Conservation (phyloP, 352 stramenopile genomes). For the Pythium folliculosum region DNA sequence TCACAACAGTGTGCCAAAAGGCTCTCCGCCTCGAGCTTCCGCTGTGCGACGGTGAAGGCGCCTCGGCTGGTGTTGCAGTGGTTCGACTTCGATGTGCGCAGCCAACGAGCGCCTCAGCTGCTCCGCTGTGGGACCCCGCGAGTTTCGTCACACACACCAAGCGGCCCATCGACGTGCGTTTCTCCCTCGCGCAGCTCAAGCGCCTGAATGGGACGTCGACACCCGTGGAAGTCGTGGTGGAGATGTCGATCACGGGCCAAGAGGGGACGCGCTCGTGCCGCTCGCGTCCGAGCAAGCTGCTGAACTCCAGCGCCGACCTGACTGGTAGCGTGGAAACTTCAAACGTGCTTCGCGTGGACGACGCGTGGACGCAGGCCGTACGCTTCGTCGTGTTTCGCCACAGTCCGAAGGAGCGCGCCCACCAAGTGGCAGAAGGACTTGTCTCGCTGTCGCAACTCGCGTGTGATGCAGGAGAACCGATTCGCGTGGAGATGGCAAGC, state of each 20-base stretch:
- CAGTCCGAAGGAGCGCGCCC: slow-evolving; percentile 10
- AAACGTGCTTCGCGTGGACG: slow-evolving; percentile 6
- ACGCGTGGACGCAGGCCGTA: slow-evolving; percentile 19
- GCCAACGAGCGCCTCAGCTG: too few species aligned
- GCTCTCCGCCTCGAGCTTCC: not conserved
- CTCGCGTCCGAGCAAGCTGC: slow-evolving; percentile 12
- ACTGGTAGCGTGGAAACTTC: not conserved
- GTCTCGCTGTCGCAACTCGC: not conserved
- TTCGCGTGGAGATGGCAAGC: slow-evolving; percentile 5
- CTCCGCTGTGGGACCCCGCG: not conserved
- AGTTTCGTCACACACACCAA: not conserved
- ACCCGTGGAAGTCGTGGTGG: slow-evolving; percentile 4
- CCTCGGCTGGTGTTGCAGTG: not conserved
- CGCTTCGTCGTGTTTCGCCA: slow-evolving; percentile 19
- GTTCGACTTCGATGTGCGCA: slow-evolving; percentile 3
- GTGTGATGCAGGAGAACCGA: not conserved
- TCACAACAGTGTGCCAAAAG: not conserved
- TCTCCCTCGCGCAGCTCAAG: slow-evolving; percentile 12
- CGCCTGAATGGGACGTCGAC: not conserved
- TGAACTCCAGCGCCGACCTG: not conserved
- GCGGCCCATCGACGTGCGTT: not conserved
- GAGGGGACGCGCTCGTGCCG: slow-evolving; percentile 2
- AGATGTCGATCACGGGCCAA: slow-evolving; percentile 10
- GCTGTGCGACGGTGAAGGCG: slow-evolving; percentile 19
- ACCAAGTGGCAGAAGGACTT: slow-evolving; percentile 21